Evolutionary conservation across 331 rosid species (phyloP).

Genomic region (Acacia pycnantha): DNA sequence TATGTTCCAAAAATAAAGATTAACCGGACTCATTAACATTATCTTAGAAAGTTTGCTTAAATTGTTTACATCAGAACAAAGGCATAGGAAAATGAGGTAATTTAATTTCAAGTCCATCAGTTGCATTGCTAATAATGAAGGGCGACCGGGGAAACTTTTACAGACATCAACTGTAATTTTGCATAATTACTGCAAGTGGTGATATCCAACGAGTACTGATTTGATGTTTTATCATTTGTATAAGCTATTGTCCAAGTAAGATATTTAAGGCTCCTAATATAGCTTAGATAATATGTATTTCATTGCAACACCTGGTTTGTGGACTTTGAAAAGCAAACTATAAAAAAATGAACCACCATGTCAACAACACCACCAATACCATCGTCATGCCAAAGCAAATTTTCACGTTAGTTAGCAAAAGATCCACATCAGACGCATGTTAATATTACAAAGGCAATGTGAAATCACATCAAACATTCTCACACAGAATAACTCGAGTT

Average conservation of each 20-base stretch:
- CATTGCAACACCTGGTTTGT: background rate
- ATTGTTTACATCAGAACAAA: background rate
- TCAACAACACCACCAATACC: background rate
- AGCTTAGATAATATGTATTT: background rate
- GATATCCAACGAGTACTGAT: background rate
- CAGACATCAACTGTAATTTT: background rate
- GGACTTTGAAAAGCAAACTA: background rate
- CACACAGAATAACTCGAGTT: background rate
- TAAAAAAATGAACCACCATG: background rate
- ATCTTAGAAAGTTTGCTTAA: too few relatives aligned
- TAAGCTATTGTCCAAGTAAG: background rate
- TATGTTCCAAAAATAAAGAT: background rate
- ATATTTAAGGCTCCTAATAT: too few relatives aligned
- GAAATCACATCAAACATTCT: background rate
- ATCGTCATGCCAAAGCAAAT: background rate
- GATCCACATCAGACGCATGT: background rate
- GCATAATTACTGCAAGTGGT: background rate
- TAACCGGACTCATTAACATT: background rate
- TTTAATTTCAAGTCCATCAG: background rate
- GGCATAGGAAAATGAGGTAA: background rate
- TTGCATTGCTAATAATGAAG: background rate
- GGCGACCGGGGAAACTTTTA: background rate
- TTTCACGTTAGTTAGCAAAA: background rate
- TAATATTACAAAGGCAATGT: background rate
- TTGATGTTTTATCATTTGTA: background rate